Base-by-base conservation (phyloP, 306 rosid genomes). In the Neltuma alba region DNA sequence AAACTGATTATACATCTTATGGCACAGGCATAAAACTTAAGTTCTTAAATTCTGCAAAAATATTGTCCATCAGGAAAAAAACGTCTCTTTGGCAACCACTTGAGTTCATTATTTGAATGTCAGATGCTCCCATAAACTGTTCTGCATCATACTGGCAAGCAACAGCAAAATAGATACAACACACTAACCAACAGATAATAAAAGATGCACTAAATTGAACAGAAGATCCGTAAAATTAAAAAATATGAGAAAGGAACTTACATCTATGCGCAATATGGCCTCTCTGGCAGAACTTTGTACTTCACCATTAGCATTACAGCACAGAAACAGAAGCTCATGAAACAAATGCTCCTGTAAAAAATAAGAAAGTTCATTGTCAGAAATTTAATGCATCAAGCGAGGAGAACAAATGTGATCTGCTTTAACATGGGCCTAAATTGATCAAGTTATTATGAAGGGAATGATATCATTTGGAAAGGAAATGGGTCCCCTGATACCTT, bases 231-330 rank as follows among this genome's bases (percentile, higher is more conserved):
- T 48, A 48, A 47, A n/a, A 40, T 63, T 66, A 40, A 41, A 55
- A 48, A 48, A 44, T 11, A 41, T 33, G 41, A 75, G 81, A 37
- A 76, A 86, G 79, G 58, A 81, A 84, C 89, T 86, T 57, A 94
- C 97, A 72, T 87, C 80, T 79, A 95, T 57, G 54, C 83, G 90
- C 83, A 80, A 80, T 82, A 95, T 47, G 67, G 95, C 91, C 80
- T 86, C 97, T 81, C 82, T 88, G 72, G 97, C 83, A 73, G 91
- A 92, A 67, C 71, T 83, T 85, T 89, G 97, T 31, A 95, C 70
- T 31, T 80, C 89, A 58, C 89, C 89, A 86, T 86, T 90, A 65
- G 87, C 76, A 84, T 83, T 85, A 44, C 76, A 89, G 81, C 84
- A 91, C 77, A 91, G 76, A 58, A 85, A 37, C 74, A 92, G 89